Base-by-base conservation (phyloP, 2,329 filamentous ascomycete species). In the Aureobasidium subglaciale region DNA sequence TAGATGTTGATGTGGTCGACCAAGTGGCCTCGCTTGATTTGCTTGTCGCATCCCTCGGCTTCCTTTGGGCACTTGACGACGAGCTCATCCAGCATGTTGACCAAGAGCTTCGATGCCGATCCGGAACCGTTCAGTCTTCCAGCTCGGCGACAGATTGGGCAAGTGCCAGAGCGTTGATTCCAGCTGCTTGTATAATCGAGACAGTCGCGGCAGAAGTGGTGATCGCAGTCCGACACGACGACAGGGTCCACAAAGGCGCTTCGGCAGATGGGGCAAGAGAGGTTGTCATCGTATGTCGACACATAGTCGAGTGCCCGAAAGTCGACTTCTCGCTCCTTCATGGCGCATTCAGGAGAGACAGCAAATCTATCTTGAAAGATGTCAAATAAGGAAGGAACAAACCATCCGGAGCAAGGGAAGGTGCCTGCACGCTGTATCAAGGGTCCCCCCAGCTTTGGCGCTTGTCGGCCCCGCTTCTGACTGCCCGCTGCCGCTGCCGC, bases 201-300 rank as follows among this genome's bases (percentile, higher is more conserved):
- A 63, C 82, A 85, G 22, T 78, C 74, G 54, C 75, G 71, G 68
- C 82, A 85, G 70, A 85, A 85, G 60, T 80, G 78, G 69, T 85
- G 82, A 60, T 84, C 80, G 68, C 82, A 85, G 60, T 78, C 73
- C 45, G 82, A 70, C 61, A 79, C 67, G 4, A 69, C 73, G 41
- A 83, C 74, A 1, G 82, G 82, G 52, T 76, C 71, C 55, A 84
- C 75, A 62, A 84, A 83, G 7, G 82, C 79, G 58, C 78, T 80
- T 63, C 82, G 80, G 67, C 82, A 85, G 60, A 85, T 85, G 15
- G 81, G 76, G 64, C 82, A 85, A 71, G 82, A 78, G 49, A 85
- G 73, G 63, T 85, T 83, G 59, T 74, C 74, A 64, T 85, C 81
- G 64, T 78, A 79, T 25, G 69, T 65, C 49, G 73, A 70, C 56